A percentile compares a stretch with the other conserved stretches of the same genome.
Conservation (phyloP, 1,284 basidiomycete genomes). For the Phenoliferia sp. region DNA sequence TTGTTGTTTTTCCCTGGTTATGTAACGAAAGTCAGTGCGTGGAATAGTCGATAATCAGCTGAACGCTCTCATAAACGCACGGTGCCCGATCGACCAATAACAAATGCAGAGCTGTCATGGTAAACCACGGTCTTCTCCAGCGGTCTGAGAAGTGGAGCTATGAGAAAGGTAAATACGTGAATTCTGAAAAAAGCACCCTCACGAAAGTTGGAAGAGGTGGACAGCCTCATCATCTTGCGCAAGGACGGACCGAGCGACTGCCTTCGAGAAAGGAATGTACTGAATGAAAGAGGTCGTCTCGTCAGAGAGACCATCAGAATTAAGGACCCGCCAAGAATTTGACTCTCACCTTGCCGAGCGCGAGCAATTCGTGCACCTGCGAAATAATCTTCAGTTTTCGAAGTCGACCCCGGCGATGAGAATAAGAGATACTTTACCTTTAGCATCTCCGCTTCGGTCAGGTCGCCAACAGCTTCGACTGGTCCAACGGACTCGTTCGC, state of each 20-base stretch:
- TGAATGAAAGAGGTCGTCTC: no score
- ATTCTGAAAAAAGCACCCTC: not conserved
- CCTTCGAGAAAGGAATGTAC: slow-evolving; percentile 58
- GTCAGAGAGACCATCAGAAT: no score
- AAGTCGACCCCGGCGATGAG: not conserved
- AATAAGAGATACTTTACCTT: not conserved
- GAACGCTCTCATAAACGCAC: no score
- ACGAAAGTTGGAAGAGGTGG: slow-evolving; percentile 55
- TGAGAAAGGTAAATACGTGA: not conserved
- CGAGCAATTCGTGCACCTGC: slow-evolving; percentile 47
- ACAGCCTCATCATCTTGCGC: slow-evolving; percentile 48
- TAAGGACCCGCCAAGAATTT: no score
- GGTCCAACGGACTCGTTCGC: not conserved
- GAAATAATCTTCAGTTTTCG: slow-evolving; percentile 35
- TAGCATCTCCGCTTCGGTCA: not conserved
- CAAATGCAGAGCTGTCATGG: slow-evolving; percentile 58
- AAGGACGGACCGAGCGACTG: slow-evolving; percentile 44
- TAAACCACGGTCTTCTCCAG: slow-evolving; percentile 60
- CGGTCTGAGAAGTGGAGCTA: slow-evolving; percentile 27
- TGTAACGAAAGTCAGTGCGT: not conserved
- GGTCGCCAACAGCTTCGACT: not conserved
- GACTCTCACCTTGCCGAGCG: slow-evolving; percentile 52
- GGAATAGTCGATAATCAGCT: no score
- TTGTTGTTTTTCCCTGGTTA: not conserved
- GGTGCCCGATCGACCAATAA: slow-evolving; percentile 65